Conservation (phyloP, 1,284 basidiomycete species). For the Microbotryum silenes-acaulis region DNA sequence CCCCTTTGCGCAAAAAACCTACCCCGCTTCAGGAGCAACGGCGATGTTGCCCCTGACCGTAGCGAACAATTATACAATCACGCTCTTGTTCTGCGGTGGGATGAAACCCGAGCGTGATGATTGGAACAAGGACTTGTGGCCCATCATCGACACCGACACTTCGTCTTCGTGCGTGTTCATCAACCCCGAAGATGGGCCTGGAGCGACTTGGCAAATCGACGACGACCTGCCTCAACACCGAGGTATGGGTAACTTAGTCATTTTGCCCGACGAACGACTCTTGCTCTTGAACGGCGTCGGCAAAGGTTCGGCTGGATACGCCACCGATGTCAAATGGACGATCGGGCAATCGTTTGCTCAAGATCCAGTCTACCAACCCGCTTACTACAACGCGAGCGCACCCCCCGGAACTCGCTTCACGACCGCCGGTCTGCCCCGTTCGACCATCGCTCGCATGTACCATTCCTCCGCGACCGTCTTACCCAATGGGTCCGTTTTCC, state of each 20-base stretch:
- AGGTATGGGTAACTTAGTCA: constrained; percentile 6
- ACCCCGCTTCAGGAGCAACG: constrained; percentile 80
- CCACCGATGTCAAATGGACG: constrained; percentile 21
- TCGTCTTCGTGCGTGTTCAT: constrained; percentile 19
- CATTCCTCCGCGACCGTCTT: constrained; percentile 43
- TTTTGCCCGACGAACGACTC: constrained; percentile 2
- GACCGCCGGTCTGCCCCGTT: constrained; percentile 29
- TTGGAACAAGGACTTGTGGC: constrained; percentile 10
- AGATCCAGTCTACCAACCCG: constrained; percentile 39
- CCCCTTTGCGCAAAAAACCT: constrained; percentile 63
- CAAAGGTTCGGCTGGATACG: constrained; percentile 58
- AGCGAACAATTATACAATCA: constrained; percentile 73
- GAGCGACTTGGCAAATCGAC: constrained; percentile 1
- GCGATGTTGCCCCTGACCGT: constrained; percentile 78
- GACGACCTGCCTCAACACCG: constrained; percentile 6
- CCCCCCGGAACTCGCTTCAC: constrained; percentile 37
- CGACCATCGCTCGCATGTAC: constrained; percentile 40
- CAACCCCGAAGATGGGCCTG: constrained; percentile 1
- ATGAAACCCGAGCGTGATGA: constrained; percentile 13
- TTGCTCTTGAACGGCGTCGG: constrained; percentile 40
- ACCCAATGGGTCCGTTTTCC: constrained; percentile 41
- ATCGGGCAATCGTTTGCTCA: constrained; percentile 36
- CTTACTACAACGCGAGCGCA: constrained; percentile 39
- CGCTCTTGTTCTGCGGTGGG: constrained; percentile 56
- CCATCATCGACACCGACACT: neutral